Base-by-base conservation (phyloP, 768 basidiomycete species). In the Tricholoma hemisulphureum region DNA sequence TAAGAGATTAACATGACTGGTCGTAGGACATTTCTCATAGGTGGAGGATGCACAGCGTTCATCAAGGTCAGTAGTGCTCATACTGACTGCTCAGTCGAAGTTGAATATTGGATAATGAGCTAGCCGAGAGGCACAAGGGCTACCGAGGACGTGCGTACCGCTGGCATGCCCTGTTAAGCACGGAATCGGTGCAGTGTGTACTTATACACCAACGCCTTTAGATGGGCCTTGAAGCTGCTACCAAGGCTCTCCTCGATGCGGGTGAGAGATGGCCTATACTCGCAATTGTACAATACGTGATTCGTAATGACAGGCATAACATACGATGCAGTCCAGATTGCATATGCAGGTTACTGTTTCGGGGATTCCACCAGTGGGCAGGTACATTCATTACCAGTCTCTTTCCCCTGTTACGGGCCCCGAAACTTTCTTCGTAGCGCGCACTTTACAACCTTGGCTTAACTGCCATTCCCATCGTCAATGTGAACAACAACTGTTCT, bases 141-240 rank as follows among this genome's bases (percentile, higher is more conserved):
- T 5, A 89, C 89, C 0, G 88, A 91, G 59, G 89, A 93, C 63
- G 88, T 88, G 71, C 60, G 83, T 68, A 39, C 56, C 37, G 20
- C 35, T 28, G 51, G 5, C 46, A 29, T 46, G 4, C 21, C 10
- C 37, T 28, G 31, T 14, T n/a, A n/a, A n/a, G n/a, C n/a, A n/a
- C n/a, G n/a, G n/a, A n/a, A n/a, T 21, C 16, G 18, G 14, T 21
- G 24, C 21, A 45, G 20, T 20, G 11, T 24, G 13, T 4, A 21
- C n/a, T 51, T 26, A 2, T 14, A 24, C 21, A 23, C 13, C 23
- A 45, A 23, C 43, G 43, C 23, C 24, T 32, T 35, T 65, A 91
- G 88, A 92, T 94, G 88, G 91, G 91, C 5, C 75, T 93, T 41
- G 93, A 94, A 70, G 93, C 93, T 1, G 83, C 89, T 1, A 91